These are phyloP conservation scores for Xylariaceae sp. DNA, from an alignment of 2,329 filamentous ascomycete genomes.

Conservation along the genomic window DNA sequence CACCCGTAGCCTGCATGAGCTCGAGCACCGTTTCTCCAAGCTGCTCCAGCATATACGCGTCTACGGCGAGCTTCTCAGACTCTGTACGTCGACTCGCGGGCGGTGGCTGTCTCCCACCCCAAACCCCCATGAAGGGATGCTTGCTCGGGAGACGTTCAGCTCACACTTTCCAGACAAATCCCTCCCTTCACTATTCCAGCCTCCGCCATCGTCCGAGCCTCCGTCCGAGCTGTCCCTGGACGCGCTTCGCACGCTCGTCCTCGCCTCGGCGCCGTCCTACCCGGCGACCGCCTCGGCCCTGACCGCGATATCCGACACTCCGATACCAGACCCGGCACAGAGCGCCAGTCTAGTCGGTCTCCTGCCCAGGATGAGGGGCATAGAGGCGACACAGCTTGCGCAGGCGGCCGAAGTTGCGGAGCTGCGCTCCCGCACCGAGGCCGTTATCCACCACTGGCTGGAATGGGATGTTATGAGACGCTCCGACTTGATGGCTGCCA, in stretches of 20 bases:
- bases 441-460: slow-evolving; percentile 62
- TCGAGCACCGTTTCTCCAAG: slow-evolving; percentile 46
- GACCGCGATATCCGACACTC: slow-evolving; percentile 47
- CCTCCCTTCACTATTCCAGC: slow-evolving; percentile 48
- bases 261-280: slow-evolving; percentile 49
- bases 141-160: too few species aligned
- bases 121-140: too few species aligned
- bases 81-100: slow-evolving; percentile 39
- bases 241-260: slow-evolving; percentile 46
- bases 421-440: slow-evolving; percentile 56
- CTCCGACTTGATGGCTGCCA: slow-evolving; percentile 61
- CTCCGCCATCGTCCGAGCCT: slow-evolving; percentile 35
- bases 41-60: slow-evolving; percentile 45
- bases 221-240: slow-evolving; percentile 45
- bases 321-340: slow-evolving; percentile 47
- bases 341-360: slow-evolving; percentile 51
- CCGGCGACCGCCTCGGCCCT: slow-evolving; percentile 49
- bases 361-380: slow-evolving; percentile 53
- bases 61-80: slow-evolving; percentile 52
- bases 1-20: slow-evolving; percentile 36
- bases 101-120: neutral
- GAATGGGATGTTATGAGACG: slow-evolving; percentile 61
- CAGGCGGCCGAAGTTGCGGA: slow-evolving; percentile 57
- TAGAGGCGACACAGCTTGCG: slow-evolving; percentile 52
- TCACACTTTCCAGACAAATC: slow-evolving; percentile 47